Evolutionary conservation across 2,329 filamentous ascomycete species (phyloP), one percentile per base, ranked within the genome.

Genomic region (Cladosporium sp.): DNA sequence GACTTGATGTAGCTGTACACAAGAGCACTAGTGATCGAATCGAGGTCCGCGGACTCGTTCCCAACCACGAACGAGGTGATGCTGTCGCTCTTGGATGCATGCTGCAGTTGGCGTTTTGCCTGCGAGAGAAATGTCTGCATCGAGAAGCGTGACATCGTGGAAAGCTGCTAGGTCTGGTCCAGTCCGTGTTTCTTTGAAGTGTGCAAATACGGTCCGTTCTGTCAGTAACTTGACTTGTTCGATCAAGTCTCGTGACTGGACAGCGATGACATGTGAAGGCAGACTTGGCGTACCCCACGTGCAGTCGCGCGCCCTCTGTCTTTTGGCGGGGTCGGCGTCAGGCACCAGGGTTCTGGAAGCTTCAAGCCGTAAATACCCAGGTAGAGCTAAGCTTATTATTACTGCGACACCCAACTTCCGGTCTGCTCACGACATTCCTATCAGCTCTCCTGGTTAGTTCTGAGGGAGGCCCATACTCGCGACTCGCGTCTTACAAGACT

Each of bases 21-120:
- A 17, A 94, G 74, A 24, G 89, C 83, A 25, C 84, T 87, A 71
- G 87, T 89, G 64, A 94, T 81, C 1, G 89, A 92, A 74, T 94
- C 90, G 56, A 94, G 85, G 65, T 94, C 90, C 89, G 78, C 79
- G 52, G 78, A 80, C 66, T 81, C 78, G 63, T 82, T 82, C 61
- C 79, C 79, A 61, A 81, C 76, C 15, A 81, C 79, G 59, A 82
- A 71, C 3, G 77, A 78, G 28, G 80, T 67, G 24, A 73, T 74
- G 24, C 74, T 69, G 42, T 70, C 70, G 22, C 71, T 69, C 28
- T 71, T 65, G 54, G 76, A 70, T 1, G 75, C 73, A 47, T 70
- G 68, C 19, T 73, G 71, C 10, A 81, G 69, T 25, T 71, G 69
- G 34, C 64, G 64, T 61, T 77, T 80, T 1, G 79, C 77, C 24